Evolutionary conservation across 225 moss, liverwort and hornwort species (phyloP).

Genomic region (Bryoerythrophyllum caledonicum): DNA sequence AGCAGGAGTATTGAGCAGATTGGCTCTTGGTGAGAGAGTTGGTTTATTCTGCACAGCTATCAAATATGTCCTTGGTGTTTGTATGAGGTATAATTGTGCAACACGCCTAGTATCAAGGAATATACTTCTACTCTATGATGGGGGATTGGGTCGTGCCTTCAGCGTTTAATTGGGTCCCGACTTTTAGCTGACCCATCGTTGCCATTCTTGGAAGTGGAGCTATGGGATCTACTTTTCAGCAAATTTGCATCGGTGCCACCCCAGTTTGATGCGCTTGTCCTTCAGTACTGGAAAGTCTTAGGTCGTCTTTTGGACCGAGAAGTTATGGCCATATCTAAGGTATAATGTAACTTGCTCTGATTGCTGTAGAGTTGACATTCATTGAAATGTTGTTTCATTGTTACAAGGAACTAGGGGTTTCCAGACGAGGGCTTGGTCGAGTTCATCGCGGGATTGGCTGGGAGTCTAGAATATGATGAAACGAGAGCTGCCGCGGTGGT

Average conservation of each 20-base stretch:
- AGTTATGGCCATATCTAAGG: neutral
- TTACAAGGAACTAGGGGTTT: slow-evolving; percentile 43
- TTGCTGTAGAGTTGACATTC: slow-evolving; percentile 5
- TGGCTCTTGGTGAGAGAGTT: slow-evolving; percentile 73
- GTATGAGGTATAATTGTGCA: slow-evolving; percentile 48
- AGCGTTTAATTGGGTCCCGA: neutral
- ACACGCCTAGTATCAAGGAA: neutral
- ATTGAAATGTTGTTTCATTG: neutral
- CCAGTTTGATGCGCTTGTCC: neutral
- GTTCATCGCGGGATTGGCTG: slow-evolving; percentile 76
- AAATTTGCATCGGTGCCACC: too few relatives aligned
- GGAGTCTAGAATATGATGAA: too few relatives aligned
- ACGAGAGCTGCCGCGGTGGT: too few relatives aligned
- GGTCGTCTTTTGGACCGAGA: neutral
- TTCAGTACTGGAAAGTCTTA: too few relatives aligned
- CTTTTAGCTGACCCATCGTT: neutral
- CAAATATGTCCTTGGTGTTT: slow-evolving; percentile 61
- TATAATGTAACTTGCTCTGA: neutral
- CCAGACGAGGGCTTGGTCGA: slow-evolving; percentile 60
- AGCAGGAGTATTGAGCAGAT: slow-evolving; percentile 52
- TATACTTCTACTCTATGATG: neutral
- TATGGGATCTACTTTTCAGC: neutral
- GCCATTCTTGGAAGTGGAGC: neutral
- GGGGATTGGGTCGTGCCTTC: neutral
- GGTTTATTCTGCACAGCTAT: slow-evolving; percentile 87